A percentile compares a stretch with the other conserved stretches of the same genome.
Evolutionary conservation across 345 rosid species (phyloP).

Genomic region (Noccaea bulbosa): DNA sequence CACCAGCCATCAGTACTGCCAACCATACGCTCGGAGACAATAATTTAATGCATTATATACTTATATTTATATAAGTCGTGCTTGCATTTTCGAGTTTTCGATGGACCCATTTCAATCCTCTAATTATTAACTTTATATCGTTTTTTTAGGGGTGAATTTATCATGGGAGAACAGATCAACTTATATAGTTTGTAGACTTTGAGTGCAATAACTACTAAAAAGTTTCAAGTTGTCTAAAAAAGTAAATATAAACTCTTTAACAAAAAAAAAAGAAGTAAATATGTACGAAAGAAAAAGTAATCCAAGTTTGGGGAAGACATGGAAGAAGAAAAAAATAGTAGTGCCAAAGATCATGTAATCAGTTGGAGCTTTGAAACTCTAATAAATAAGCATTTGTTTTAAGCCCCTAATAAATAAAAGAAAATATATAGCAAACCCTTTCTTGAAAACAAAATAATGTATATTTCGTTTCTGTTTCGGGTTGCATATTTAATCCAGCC

Average conservation of each 20-base stretch:
- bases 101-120: constrained; percentile 15
- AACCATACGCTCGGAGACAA: not conserved
- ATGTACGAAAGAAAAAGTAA: not conserved
- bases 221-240: not conserved
- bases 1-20: not conserved
- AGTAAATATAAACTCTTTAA: not conserved
- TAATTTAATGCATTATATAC: not conserved
- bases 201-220: not conserved
- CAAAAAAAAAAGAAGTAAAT: not conserved
- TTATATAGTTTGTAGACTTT: not conserved
- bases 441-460: no score
- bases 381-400: no score
- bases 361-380: not conserved
- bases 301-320: not conserved
- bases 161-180: constrained; percentile 5
- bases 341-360: not conserved
- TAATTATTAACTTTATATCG: constrained; percentile 16
- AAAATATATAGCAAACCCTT: no score
- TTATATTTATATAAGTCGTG: constrained; percentile 17
- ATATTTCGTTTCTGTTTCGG: not conserved
- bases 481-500: not conserved
- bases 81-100: constrained; percentile 37
- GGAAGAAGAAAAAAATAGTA: not conserved
- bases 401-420: no score
- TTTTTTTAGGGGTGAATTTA: not conserved